A percentile compares a stretch with the other conserved stretches of the same genome.
These are phyloP conservation scores for Leishmania lainsoni DNA, from an alignment of 208 protist genomes.

Conservation along the genomic window DNA sequence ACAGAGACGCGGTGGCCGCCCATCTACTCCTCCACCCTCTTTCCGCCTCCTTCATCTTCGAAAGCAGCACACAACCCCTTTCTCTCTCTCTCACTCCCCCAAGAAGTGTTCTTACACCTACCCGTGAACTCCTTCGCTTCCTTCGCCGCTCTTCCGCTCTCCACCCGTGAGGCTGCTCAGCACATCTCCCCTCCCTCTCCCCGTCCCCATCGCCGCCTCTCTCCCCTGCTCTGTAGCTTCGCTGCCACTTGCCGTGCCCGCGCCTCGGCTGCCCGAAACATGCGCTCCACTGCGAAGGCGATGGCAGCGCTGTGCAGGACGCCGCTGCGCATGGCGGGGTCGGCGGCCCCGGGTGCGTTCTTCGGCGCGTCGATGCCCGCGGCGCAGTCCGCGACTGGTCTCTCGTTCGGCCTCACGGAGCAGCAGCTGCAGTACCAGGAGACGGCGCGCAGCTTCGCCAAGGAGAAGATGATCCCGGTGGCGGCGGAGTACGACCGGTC, in stretches of 20 bases:
- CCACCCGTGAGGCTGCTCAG: neutral
- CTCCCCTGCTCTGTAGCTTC: neutral
- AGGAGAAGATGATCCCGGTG: conserved; percentile 71
- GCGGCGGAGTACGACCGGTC: conserved; percentile 77
- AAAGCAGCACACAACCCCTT: neutral
- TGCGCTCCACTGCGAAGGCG: neutral
- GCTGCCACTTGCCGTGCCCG: neutral
- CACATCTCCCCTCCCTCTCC: neutral
- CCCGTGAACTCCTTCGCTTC: neutral
- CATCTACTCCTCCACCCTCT: neutral
- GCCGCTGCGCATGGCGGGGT: conserved; percentile 24
- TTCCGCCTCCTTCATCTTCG: neutral
- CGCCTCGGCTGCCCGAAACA: neutral
- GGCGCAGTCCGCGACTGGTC: conserved; percentile 25
- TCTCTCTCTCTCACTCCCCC: neutral
- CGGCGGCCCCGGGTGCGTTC: conserved; percentile 11
- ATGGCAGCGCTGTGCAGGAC: conserved; percentile 8
- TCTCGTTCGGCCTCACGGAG: conserved; percentile 80
- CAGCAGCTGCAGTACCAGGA: conserved; percentile 80
- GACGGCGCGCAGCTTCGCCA: conserved; percentile 75
- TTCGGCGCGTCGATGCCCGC: conserved; percentile 39
- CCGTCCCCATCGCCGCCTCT: neutral
- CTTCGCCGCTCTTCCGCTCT: neutral
- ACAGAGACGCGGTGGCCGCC: neutral
- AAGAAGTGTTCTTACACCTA: neutral